Base-by-base conservation (phyloP, 2,329 filamentous ascomycete species). In the Apiospora malaysiana region DNA sequence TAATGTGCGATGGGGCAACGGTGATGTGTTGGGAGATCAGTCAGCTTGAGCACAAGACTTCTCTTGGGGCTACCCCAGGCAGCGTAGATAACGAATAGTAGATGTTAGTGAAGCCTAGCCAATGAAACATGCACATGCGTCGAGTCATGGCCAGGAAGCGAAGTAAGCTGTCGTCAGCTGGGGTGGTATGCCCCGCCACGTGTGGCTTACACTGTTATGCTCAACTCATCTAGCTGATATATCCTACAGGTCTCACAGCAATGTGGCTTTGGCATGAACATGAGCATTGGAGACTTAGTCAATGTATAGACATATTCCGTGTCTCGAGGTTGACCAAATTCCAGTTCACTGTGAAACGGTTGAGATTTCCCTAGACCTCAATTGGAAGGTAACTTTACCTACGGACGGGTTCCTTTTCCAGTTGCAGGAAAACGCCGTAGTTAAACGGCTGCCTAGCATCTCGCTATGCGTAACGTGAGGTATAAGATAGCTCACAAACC, bases 81-180 rank as follows among this genome's bases (percentile, higher is more conserved):
- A 16, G 27, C 18, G 27, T 27, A 12, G 18, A 59, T 59, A 37
- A n/a, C 16, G 27, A 37, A 21, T 59, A 37, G 32, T 21, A 56
- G 49, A 37, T 9, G 10, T 2, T 27, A 59, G 16, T 59, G 51
- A 40, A 40, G 56, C 32, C 21, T 40, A 12, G 32, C 56, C 56
- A 63, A 63, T 63, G 56, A 12, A 63, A 14, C 8, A n/a, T 63
- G 56, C 56, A 63, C 56, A 63, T 63, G 56, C 32, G 56, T 14
- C 27, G 27, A 63, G 32, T 9, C 32, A 18, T 40, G 56, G 56
- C 5, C 16, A 42, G 25, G 32, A 25, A 56, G 21, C n/a, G 25
- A 25, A 23, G 46, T 51, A 37, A 63, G 23, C 21, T 43, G 16
- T 45, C 9, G 10, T 69, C 27, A 16, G 42, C 32, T 23, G 27